Base-by-base conservation (phyloP, 2,329 filamentous ascomycete genomes). In the Clonostachys chloroleuca region DNA sequence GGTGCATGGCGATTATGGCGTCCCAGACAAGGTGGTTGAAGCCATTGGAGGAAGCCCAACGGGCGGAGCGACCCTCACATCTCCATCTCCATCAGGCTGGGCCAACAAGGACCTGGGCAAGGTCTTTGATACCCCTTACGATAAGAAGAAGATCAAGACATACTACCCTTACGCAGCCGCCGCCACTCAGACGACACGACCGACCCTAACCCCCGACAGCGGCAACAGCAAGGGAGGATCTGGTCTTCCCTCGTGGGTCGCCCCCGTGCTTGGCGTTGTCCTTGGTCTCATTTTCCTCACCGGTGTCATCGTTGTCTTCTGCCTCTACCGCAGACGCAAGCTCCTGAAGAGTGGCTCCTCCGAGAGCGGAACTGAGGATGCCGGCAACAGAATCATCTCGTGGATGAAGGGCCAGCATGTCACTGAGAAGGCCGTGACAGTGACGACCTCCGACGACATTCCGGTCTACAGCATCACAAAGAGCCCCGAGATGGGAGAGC, bases 11-110 rank as follows among this genome's bases (percentile, higher is more conserved):
- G 65, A 77, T n/a, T 95, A 95, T 60, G 71, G 73, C 3, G 86
- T 94, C 2, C 89, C 87, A 0, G 68, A 77, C 14, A 71, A 73
- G 16, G 78, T 94, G 5, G 73, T 80, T 46, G 68, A 71, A 1
- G 76, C 80, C 51, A 86, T 94, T 45, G 89, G 89, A 20, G 89
- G 89, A 12, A 68, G 75, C 48, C 73, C 71, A 7, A 70, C 68
- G 0, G 89, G 89, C 7, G 80, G 82, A 12, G 89, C 89, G n/a
- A 92, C 84, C 0, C 67, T 80, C 40, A 88, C 80, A 0, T 71
- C 74, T 0, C 89, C 88, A 2, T 69, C 74, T 6, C 76, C 81
- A 14, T 77, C 75, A 1, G 73, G 75, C 4, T 87, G 81, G 77
- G 70, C 68, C 0, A 44, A 70, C 64, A 46, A 56, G 56, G 49